phyloP scores from a whole-genome alignment of 345 rosid genomes.

The Ricinus communis region DNA sequence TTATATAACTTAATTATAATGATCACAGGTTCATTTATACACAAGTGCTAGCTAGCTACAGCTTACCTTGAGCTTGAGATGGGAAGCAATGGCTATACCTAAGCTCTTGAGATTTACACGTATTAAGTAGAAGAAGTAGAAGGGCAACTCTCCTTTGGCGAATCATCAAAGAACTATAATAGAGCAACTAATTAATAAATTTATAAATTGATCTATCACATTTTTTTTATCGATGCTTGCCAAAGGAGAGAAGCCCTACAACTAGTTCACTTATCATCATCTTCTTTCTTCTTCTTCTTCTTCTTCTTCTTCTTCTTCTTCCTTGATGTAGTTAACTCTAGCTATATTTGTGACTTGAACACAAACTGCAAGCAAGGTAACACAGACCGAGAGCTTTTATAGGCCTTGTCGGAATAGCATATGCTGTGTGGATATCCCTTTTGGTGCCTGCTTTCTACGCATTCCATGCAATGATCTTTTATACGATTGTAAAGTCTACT shows the following conservation, averaged over 20 bases:
- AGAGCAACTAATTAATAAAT: too few relatives aligned
- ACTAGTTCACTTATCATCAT: constrained; percentile 50
- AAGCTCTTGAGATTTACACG: too few relatives aligned
- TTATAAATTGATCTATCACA: neutral
- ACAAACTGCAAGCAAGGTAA: neutral
- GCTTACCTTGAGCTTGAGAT: too few relatives aligned
- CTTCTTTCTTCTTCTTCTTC: too few relatives aligned
- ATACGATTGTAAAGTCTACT: neutral
- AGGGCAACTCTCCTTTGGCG: constrained; percentile 99
- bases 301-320: too few relatives aligned
- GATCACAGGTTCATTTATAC: too few relatives aligned
- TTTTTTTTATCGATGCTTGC: constrained; percentile 42
- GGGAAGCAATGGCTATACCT: too few relatives aligned
- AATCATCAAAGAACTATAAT: constrained; percentile 15
- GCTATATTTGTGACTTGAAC: neutral
- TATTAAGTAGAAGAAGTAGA: constrained; percentile 54
- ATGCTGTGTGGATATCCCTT: constrained; percentile 51
- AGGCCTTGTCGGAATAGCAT: constrained; percentile 36
- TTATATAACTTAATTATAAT: too few relatives aligned
- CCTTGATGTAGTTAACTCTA: too few relatives aligned
- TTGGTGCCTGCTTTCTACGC: constrained; percentile 36
- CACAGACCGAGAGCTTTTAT: neutral
- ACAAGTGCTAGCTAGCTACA: too few relatives aligned
- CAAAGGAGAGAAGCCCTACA: constrained; percentile 68
- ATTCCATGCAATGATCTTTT: constrained; percentile 20